These are phyloP conservation scores for Lactarius deliciosus DNA, from an alignment of 768 basidiomycete genomes.

Conservation along the genomic window DNA sequence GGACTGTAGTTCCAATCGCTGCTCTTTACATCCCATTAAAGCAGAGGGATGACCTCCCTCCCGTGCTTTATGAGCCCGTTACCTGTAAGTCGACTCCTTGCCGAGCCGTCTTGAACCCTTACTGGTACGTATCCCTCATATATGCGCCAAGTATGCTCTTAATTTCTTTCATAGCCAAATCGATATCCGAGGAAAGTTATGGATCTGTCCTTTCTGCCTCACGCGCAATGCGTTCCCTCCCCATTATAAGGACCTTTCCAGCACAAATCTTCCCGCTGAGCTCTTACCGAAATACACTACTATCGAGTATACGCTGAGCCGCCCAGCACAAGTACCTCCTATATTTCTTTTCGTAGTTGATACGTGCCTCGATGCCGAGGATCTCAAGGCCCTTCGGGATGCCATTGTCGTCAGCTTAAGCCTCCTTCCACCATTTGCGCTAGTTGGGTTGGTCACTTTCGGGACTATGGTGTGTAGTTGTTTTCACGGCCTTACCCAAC, in stretches of 20 bases:
- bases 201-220: conserved; percentile 99
- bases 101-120: conserved; percentile 95
- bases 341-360: conserved; percentile 97
- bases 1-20: conserved; percentile 98
- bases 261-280: conserved; percentile 94
- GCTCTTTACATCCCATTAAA: conserved; percentile 96
- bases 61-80: conserved; percentile 96
- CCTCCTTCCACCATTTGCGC: conserved; percentile 88
- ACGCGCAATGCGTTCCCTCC: conserved; percentile 96
- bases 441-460: conserved; percentile 94
- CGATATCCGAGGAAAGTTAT: conserved; percentile 96
- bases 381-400: conserved; percentile 92
- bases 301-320: conserved; percentile 97
- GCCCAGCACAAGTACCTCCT: conserved; percentile 89
- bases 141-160: conserved; percentile 18
- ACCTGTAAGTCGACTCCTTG: conserved; percentile 94
- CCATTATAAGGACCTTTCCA: conserved; percentile 98
- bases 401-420: conserved; percentile 93
- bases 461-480: conserved; percentile 83
- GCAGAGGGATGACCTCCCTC: conserved; percentile 89
- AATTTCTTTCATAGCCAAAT: conserved; percentile 69
- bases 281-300: conserved; percentile 98
- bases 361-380: conserved; percentile 94
- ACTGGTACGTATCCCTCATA: conserved; percentile 62
- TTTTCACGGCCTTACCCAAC: conserved; percentile 3